Percentiles rank a stretch among this genome's conserved stretches.
These are phyloP conservation scores for Gossypium gossypioides DNA, from an alignment of 441 rosid species.

Conservation along the genomic window DNA sequence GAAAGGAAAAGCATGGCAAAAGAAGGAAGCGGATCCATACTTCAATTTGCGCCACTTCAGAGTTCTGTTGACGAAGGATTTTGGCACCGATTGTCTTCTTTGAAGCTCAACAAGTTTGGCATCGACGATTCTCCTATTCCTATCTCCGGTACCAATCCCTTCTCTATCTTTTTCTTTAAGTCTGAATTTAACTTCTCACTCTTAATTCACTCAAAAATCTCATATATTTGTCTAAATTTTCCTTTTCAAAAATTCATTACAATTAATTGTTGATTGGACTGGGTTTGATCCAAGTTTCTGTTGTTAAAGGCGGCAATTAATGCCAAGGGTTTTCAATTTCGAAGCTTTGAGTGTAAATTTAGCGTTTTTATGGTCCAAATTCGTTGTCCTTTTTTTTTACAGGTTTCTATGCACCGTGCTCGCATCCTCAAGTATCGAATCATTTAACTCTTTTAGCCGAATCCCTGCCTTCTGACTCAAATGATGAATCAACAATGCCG, in stretches of 20 bases:
- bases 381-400: not conserved
- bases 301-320: not conserved
- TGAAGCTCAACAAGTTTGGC: conserved; percentile 76
- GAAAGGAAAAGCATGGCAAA: conserved; percentile 20
- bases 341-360: not conserved
- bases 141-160: conserved; percentile 43
- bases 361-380: conserved; percentile 2
- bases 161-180: not conserved
- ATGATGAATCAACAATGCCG: conserved; percentile 20
- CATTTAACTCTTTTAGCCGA: conserved; percentile 59
- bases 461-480: conserved; percentile 46
- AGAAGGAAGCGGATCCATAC: conserved; percentile 31
- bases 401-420: conserved; percentile 91
- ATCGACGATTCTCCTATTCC: conserved; percentile 83
- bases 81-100: conserved; percentile 79
- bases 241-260: not conserved
- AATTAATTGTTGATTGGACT: not conserved
- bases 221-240: not conserved
- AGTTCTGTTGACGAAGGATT: conserved; percentile 82
- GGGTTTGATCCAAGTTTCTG: not conserved
- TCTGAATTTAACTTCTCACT: not conserved
- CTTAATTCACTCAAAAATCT: not conserved
- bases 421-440: conserved; percentile 71
- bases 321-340: not conserved
- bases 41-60: conserved; percentile 68